These are phyloP conservation scores for Fusarium ramigenum DNA, from an alignment of 2,329 filamentous ascomycete genomes.

Conservation along the genomic window DNA sequence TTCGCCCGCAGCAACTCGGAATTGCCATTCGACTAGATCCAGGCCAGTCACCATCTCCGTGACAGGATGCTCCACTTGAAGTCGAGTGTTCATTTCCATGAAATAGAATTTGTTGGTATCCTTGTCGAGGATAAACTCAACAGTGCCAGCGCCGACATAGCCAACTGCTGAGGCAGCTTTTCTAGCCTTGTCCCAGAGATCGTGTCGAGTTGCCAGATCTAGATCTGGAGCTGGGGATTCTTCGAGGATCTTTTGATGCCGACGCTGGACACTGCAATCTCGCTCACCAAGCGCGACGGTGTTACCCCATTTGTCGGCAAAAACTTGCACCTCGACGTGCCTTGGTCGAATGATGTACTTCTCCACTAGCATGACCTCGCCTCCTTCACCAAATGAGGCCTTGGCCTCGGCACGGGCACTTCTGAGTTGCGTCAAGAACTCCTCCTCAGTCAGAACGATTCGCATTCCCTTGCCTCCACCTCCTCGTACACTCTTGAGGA, in stretches of 20 bases:
- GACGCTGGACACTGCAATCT: constrained; percentile 86
- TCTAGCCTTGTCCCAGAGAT: constrained; percentile 73
- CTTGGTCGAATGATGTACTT: constrained; percentile 81
- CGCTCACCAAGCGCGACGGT: constrained; percentile 87
- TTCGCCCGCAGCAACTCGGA: constrained; percentile 74
- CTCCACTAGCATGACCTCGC: constrained; percentile 86
- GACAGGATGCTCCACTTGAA: constrained; percentile 97
- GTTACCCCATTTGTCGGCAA: constrained; percentile 82
- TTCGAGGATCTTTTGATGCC: constrained; percentile 92
- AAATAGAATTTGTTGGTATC: constrained; percentile 83
- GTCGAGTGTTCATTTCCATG: constrained; percentile 84
- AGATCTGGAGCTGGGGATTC: constrained; percentile 83
- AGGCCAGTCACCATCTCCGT: constrained; percentile 76
- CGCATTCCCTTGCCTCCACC: constrained; percentile 89
- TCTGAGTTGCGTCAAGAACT: constrained; percentile 75
- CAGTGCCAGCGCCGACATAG: constrained; percentile 90
- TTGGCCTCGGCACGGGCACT: constrained; percentile 80
- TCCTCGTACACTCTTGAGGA: constrained; percentile 82
- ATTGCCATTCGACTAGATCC: constrained; percentile 94
- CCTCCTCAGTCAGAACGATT: constrained; percentile 73
- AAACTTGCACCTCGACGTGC: constrained; percentile 91
- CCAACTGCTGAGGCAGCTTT: constrained; percentile 76
- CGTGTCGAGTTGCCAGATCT: constrained; percentile 64
- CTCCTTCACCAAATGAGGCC: constrained; percentile 81
- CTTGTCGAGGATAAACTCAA: constrained; percentile 91